Conservation (phyloP, 2,329 filamentous ascomycete species). For the Phoma sp. region DNA sequence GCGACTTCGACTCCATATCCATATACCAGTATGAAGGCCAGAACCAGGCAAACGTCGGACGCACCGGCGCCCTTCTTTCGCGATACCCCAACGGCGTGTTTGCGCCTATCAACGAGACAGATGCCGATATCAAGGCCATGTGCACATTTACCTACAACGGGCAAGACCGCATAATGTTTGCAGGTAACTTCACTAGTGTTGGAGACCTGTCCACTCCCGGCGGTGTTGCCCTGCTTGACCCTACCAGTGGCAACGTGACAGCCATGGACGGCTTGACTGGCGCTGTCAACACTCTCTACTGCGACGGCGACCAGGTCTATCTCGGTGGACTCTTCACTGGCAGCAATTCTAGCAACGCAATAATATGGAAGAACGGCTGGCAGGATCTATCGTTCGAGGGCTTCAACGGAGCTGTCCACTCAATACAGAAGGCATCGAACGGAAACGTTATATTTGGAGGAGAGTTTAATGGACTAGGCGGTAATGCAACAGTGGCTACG, state of each 20-base stretch:
- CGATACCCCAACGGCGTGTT: slow-evolving; percentile 87
- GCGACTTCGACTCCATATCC: slow-evolving; percentile 90
- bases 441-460: slow-evolving; percentile 93
- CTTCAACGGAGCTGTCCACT: slow-evolving; percentile 89
- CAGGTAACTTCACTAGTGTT: slow-evolving; percentile 94
- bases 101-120: slow-evolving; percentile 73
- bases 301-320: slow-evolving; percentile 86
- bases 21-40: slow-evolving; percentile 87
- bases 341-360: slow-evolving; percentile 84
- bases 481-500: slow-evolving; percentile 74
- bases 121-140: slow-evolving; percentile 87
- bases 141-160: slow-evolving; percentile 78
- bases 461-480: slow-evolving; percentile 84
- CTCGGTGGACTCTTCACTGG: slow-evolving; percentile 86
- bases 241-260: slow-evolving; percentile 71
- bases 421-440: slow-evolving; percentile 79
- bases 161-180: slow-evolving; percentile 78
- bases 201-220: slow-evolving; percentile 76
- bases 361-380: slow-evolving; percentile 78
- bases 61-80: slow-evolving; percentile 81
- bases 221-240: slow-evolving; percentile 81
- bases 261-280: slow-evolving; percentile 83
- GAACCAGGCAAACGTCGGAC: slow-evolving; percentile 68
- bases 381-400: slow-evolving; percentile 86
- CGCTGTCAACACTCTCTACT: slow-evolving; percentile 80